phyloP scores from a whole-genome alignment of 2,329 filamentous ascomycete genomes.

The Fusarium sp. region DNA sequence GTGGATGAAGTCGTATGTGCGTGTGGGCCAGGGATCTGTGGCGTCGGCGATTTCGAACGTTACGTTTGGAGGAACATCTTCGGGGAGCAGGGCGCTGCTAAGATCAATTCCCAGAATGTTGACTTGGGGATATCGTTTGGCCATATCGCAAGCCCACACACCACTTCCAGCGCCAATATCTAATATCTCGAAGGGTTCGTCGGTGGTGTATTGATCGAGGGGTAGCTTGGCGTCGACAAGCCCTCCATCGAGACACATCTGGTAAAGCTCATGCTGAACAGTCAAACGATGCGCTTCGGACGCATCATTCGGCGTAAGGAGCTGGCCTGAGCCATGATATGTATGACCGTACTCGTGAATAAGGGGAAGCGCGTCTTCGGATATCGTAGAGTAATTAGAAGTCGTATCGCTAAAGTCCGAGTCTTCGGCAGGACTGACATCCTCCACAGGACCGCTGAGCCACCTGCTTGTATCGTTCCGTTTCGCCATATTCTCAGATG shows the following conservation, averaged over 20 bases:
- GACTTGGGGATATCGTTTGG: constrained; percentile 53
- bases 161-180: constrained; percentile 58
- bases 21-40: constrained; percentile 58
- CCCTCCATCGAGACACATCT: constrained; percentile 49
- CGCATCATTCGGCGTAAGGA: constrained; percentile 51
- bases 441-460: constrained; percentile 22
- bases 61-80: constrained; percentile 67
- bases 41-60: constrained; percentile 69
- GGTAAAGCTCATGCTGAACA: constrained; percentile 51
- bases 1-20: constrained; percentile 56
- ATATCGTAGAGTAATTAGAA: constrained; percentile 52
- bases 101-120: constrained; percentile 56
- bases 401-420: constrained; percentile 45
- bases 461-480: background rate
- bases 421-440: constrained; percentile 36
- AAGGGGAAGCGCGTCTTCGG: constrained; percentile 49
- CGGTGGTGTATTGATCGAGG: constrained; percentile 38
- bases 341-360: constrained; percentile 51
- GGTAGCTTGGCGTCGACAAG: constrained; percentile 50
- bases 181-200: constrained; percentile 49
- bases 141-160: constrained; percentile 58
- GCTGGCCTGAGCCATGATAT: constrained; percentile 52
- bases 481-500: constrained; percentile 20
- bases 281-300: constrained; percentile 49
- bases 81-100: constrained; percentile 54